Base-by-base conservation (phyloP, 2,329 filamentous ascomycete species). In the Fusarium secorum region DNA sequence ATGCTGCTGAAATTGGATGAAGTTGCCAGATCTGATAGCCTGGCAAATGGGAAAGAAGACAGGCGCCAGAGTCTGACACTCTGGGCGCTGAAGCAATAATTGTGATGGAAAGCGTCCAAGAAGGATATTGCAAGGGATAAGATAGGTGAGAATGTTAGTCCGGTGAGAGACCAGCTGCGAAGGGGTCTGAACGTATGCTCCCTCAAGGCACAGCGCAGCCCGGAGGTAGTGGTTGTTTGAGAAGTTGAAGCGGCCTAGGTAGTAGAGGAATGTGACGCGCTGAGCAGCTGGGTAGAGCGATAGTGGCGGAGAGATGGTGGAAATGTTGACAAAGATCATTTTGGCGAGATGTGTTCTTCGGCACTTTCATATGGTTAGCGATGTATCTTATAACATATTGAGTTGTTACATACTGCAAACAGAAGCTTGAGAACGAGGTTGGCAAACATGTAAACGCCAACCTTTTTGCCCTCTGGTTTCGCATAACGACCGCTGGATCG, bases 191-290 rank as follows among this genome's bases (percentile, higher is more conserved):
- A 90, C 83, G 80, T 97, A 98, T 5, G 95, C 93, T 30, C 90
- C 86, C 76, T 97, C 88, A 11, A 98, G 84, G 38, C 91, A 93
- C 52, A 89, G 84, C 56, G 91, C 89, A 0, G 95, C 94, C 30
- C 92, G 90, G 68, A 88, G 89, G 80, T 94, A 97, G 78, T 97
- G 91, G 72, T 90, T 92, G 79, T 93, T 95, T 70, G 93, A 90
- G 79, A 97, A 94, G 77, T 95, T 90, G 81, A 95, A 98, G 64
- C 94, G 91, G 22, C 95, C 95, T 10, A 98, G 90, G 78, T 97
- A 97, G 83, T 97, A 98, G 18, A 98, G 90, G 75, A 95, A 98
- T 7, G 94, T 97, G 54, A 97, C 94, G 52, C 94, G 89, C 78
- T 98, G 93, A 10, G 92, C 88, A 26, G 93, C 93, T 5, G 95